phyloP scores from a whole-genome alignment of 768 basidiomycete genomes.

The Tylopilus subfusipes region DNA sequence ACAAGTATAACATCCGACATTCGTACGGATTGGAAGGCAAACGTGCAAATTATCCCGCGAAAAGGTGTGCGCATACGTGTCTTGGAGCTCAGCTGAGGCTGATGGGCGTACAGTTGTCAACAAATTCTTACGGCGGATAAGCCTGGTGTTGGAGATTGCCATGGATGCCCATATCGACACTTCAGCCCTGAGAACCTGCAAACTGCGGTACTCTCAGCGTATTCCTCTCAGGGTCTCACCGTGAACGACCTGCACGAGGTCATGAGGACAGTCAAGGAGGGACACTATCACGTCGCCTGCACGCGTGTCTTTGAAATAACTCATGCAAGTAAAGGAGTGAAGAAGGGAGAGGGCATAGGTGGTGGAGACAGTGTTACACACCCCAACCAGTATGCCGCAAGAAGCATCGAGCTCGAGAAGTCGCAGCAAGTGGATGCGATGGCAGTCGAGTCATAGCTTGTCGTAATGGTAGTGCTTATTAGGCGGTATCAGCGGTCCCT shows the following conservation, averaged over 20 bases:
- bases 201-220: constrained; percentile 65
- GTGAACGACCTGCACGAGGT: constrained; percentile 78
- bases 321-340: constrained; percentile 65
- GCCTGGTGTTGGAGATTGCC: constrained; percentile 65
- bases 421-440: constrained; percentile 41
- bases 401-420: constrained; percentile 64
- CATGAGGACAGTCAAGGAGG: constrained; percentile 68
- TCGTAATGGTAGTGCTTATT: not conserved
- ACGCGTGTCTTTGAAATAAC: constrained; percentile 96
- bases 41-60: constrained; percentile 91
- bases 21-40: constrained; percentile 92
- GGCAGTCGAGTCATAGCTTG: constrained; percentile 33
- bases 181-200: constrained; percentile 82
- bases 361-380: constrained; percentile 86
- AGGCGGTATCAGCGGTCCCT: constrained; percentile 22
- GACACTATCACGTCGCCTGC: constrained; percentile 93
- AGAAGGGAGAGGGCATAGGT: constrained; percentile 87
- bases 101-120: constrained; percentile 61
- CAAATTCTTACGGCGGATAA: constrained; percentile 71
- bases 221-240: constrained; percentile 62
- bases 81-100: not conserved
- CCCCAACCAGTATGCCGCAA: constrained; percentile 86
- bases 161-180: constrained; percentile 93
- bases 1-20: constrained; percentile 96
- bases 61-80: constrained; percentile 51